phyloP scores from a whole-genome alignment of 176 grass and related monocot species.

The Paspalum vaginatum region DNA sequence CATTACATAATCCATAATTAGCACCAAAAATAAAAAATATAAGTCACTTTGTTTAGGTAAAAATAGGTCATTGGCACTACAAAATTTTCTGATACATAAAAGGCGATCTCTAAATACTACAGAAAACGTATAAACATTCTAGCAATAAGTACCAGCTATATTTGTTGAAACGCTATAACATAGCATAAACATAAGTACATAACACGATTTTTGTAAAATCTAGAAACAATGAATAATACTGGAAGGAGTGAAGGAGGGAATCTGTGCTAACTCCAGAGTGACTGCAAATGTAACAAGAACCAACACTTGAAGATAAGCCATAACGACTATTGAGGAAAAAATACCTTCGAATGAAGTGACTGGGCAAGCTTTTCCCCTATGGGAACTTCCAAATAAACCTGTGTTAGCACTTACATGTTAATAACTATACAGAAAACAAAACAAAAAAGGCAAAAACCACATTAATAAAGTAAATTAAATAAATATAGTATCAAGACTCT shows the following conservation, averaged over 20 bases:
- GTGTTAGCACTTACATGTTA: slow-evolving; percentile 9
- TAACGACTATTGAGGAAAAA: background rate
- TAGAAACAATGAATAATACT: background rate
- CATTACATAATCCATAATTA: background rate
- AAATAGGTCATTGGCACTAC: background rate
- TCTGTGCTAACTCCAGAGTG: background rate
- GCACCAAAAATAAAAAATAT: slow-evolving; percentile 5
- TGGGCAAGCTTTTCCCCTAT: slow-evolving; percentile 66
- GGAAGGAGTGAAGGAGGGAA: background rate
- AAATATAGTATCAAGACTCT: background rate
- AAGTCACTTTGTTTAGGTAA: background rate
- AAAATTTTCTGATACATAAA: background rate
- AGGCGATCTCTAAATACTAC: background rate
- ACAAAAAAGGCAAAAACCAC: background rate
- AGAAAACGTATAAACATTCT: background rate
- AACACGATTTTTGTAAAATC: background rate
- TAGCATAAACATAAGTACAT: background rate
- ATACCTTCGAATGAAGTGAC: slow-evolving; percentile 67
- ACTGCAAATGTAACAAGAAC: slow-evolving; percentile 3
- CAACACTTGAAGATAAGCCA: background rate
- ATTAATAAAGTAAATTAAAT: background rate
- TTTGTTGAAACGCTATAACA: background rate
- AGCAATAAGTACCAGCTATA: background rate
- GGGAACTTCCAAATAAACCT: slow-evolving; percentile 81
- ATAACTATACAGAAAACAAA: slow-evolving; percentile 7